These are phyloP conservation scores for Lichtheimia ornata DNA, from an alignment of 371 early-diverging fungal genomes.

Conservation along the genomic window DNA sequence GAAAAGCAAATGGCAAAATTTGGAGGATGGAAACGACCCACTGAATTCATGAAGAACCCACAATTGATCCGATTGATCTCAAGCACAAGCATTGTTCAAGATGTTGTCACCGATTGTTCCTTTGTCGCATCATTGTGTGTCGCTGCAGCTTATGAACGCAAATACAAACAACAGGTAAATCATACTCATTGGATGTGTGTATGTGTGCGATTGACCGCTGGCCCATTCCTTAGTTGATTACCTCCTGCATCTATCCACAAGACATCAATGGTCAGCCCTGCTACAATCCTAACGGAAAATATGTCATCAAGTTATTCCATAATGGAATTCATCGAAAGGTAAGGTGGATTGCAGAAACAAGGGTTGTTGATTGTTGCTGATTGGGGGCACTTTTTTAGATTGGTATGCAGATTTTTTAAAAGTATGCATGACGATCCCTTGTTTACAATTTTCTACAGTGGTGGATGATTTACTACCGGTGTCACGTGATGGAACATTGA, in stretches of 20 bases:
- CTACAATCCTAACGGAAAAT: slow-evolving; percentile 88
- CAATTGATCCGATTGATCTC: slow-evolving; percentile 67
- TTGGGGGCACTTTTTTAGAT: background rate
- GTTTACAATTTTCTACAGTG: slow-evolving; percentile 33
- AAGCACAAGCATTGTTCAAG: slow-evolving; percentile 68
- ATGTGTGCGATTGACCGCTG: background rate
- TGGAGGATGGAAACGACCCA: slow-evolving; percentile 83
- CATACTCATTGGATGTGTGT: background rate
- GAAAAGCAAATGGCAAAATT: slow-evolving; percentile 72
- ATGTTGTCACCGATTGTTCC: slow-evolving; percentile 92
- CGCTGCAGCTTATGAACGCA: slow-evolving; percentile 80
- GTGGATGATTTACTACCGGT: slow-evolving; percentile 89
- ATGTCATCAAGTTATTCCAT: slow-evolving; percentile 78
- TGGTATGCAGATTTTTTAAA: background rate
- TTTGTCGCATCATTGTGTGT: slow-evolving; percentile 92
- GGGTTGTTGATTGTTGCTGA: background rate
- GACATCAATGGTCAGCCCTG: slow-evolving; percentile 70
- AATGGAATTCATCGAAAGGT: slow-evolving; percentile 89
- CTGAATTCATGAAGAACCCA: slow-evolving; percentile 69
- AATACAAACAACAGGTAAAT: slow-evolving; percentile 68
- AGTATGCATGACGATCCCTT: background rate
- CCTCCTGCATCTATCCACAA: slow-evolving; percentile 87
- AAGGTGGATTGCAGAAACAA: slow-evolving; percentile 7
- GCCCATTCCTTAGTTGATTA: slow-evolving; percentile 62
- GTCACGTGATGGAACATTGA: slow-evolving; percentile 67